Evolutionary conservation across 176 grass and related monocot species (phyloP).

Genomic region (Luzula sylvatica): DNA sequence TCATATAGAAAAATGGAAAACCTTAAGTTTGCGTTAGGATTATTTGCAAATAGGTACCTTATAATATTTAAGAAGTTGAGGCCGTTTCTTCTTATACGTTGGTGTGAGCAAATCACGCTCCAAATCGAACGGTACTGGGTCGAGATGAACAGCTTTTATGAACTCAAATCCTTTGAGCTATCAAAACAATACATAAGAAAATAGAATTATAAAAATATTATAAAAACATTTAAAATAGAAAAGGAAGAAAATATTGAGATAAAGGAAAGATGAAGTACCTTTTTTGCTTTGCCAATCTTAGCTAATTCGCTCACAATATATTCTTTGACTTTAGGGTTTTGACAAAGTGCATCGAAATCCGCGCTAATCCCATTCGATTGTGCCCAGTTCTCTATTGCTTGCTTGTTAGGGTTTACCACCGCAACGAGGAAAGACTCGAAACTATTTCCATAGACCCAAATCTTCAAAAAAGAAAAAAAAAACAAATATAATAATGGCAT

Average conservation of each 20-base stretch:
- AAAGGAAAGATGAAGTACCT: constrained; percentile 26
- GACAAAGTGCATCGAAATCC: constrained; percentile 48
- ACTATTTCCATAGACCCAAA: constrained; percentile 95
- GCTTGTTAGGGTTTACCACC: constrained; percentile 65
- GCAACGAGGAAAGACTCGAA: constrained; percentile 83
- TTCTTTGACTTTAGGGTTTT: constrained; percentile 48
- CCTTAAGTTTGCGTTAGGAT: background rate
- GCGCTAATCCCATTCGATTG: constrained; percentile 44
- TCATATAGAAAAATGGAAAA: background rate
- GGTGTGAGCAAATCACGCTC: constrained; percentile 86
- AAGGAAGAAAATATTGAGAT: background rate
- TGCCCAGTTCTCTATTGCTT: constrained; percentile 65
- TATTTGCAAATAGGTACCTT: constrained; percentile 31
- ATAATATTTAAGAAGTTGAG: constrained; percentile 77
- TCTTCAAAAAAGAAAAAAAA: constrained; percentile 26
- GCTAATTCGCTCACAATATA: constrained; percentile 57
- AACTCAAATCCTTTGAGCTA: constrained; percentile 97
- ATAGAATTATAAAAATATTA: background rate
- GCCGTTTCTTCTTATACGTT: constrained; percentile 95
- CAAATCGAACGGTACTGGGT: constrained; percentile 66
- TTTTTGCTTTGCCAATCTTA: constrained; percentile 67
- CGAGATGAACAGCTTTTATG: constrained; percentile 79
- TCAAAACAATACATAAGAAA: constrained; percentile 15
- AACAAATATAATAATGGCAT: background rate
- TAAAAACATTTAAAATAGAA: background rate